These are phyloP conservation scores for Fusarium sp. DNA, from an alignment of 2,329 filamentous ascomycete genomes.

Conservation along the genomic window DNA sequence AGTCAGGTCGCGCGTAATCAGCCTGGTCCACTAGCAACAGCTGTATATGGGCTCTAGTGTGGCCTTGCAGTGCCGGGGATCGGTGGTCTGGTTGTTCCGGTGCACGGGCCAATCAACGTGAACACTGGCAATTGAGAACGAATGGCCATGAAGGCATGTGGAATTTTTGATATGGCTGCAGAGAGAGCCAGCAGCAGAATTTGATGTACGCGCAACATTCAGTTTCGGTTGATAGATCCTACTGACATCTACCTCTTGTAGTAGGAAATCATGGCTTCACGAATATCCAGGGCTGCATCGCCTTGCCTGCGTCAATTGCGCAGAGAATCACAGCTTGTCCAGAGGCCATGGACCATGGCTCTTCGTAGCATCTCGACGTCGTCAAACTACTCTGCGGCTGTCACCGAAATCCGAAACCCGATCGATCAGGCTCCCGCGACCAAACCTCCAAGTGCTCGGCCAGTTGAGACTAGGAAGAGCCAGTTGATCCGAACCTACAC, in stretches of 20 bases:
- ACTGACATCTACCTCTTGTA: conserved; percentile 6
- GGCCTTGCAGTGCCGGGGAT: conserved; percentile 28
- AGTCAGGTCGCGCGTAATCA: conserved; percentile 52
- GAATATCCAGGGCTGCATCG: conserved; percentile 39
- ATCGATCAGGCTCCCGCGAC: conserved; percentile 71
- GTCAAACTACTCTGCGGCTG: conserved; percentile 44
- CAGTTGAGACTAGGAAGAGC: conserved; percentile 87
- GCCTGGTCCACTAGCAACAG: conserved; percentile 40
- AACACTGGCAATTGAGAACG: conserved; percentile 24
- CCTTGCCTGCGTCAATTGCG: conserved; percentile 48
- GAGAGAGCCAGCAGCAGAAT: conserved; percentile 24
- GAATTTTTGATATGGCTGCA: conserved; percentile 41
- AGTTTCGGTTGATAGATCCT: neutral
- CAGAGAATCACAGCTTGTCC: conserved; percentile 28
- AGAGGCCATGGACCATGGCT: conserved; percentile 40
- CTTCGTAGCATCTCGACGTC: conserved; percentile 49
- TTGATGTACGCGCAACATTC: conserved; percentile 25
- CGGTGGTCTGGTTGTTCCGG: conserved; percentile 47
- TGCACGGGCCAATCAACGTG: conserved; percentile 31
- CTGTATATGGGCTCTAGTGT: conserved; percentile 33
- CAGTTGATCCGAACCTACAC: conserved; percentile 90
- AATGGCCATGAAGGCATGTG: conserved; percentile 18
- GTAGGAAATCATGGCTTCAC: conserved; percentile 39
- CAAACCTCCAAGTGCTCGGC: conserved; percentile 90
- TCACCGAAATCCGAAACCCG: conserved; percentile 53